A percentile compares a stretch with the other conserved stretches of the same genome.
phyloP scores from a whole-genome alignment of 257 asterid genomes.

The Nicotiana tabacum region DNA sequence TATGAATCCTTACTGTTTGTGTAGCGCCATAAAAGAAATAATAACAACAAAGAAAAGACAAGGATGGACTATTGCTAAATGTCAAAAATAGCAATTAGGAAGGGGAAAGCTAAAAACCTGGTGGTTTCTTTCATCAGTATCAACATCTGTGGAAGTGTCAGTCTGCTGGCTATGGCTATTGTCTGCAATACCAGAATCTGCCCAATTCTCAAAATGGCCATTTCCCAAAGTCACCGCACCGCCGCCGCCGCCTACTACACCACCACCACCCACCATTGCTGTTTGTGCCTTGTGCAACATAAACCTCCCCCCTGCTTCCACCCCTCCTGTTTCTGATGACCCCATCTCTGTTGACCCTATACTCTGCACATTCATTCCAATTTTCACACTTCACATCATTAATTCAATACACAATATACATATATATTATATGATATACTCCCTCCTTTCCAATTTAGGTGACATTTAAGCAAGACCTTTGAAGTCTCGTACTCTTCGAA shows the following conservation, averaged over 20 bases:
- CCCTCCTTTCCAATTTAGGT: no score
- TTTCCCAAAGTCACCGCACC: constrained; percentile 46
- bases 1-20: not conserved
- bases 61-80: not conserved
- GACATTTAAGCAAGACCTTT: no score
- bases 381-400: not conserved
- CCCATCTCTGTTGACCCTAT: constrained; percentile 61
- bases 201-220: constrained; percentile 54
- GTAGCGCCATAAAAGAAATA: not conserved
- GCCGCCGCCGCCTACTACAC: not conserved
- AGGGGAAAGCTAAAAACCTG: constrained; percentile 20
- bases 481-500: no score
- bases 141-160: constrained; percentile 49
- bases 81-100: not conserved
- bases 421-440: not conserved
- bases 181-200: constrained; percentile 47
- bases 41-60: not conserved
- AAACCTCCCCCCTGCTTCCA: constrained; percentile 50
- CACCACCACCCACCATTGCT: constrained; percentile 24
- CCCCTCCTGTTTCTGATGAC: constrained; percentile 43
- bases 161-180: constrained; percentile 59
- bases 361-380: constrained; percentile 33
- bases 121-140: constrained; percentile 37
- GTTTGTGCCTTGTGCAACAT: constrained; percentile 31
- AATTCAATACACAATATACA: not conserved